Percentiles rank a stretch among this genome's conserved stretches.
Evolutionary conservation across 768 basidiomycete species (phyloP).

Genomic region (Exsudoporus frostii): DNA sequence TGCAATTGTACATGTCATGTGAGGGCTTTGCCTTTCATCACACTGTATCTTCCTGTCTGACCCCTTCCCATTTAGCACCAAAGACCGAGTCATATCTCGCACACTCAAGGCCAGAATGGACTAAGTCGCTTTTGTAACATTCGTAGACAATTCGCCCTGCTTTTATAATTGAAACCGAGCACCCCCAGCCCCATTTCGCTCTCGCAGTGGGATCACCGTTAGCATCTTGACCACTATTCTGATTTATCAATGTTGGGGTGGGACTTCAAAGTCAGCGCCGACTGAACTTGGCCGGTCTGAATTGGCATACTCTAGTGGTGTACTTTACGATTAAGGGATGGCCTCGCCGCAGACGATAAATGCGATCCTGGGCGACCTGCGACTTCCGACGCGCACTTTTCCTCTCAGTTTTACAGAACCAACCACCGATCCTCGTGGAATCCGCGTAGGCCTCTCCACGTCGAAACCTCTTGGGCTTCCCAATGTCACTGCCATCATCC

Average conservation of each 20-base stretch:
- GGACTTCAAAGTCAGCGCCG: background rate
- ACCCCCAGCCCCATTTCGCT: background rate
- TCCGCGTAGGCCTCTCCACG: constrained; percentile 12
- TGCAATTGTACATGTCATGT: constrained; percentile 93
- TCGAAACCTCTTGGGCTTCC: constrained; percentile 16
- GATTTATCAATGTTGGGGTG: background rate
- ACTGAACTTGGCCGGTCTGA: background rate
- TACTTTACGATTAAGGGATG: constrained; percentile 6
- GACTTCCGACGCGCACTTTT: constrained; percentile 12
- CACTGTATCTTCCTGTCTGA: constrained; percentile 5
- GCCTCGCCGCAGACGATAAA: constrained; percentile 1
- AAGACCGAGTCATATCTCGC: constrained; percentile 75
- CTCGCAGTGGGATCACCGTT: background rate
- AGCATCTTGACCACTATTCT: too few relatives aligned
- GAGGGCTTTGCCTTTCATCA: constrained; percentile 34
- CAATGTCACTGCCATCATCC: constrained; percentile 53
- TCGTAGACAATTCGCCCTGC: constrained; percentile 17
- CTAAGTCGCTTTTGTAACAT: constrained; percentile 35
- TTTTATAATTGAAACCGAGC: background rate
- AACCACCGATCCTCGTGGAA: background rate
- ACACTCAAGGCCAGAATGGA: constrained; percentile 93
- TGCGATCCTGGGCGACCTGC: constrained; percentile 12
- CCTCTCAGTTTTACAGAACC: constrained; percentile 17
- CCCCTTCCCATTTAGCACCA: constrained; percentile 46
- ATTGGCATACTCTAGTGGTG: background rate